Conservation (phyloP, 1,284 basidiomycete species). For the Marasmius oreades region DNA sequence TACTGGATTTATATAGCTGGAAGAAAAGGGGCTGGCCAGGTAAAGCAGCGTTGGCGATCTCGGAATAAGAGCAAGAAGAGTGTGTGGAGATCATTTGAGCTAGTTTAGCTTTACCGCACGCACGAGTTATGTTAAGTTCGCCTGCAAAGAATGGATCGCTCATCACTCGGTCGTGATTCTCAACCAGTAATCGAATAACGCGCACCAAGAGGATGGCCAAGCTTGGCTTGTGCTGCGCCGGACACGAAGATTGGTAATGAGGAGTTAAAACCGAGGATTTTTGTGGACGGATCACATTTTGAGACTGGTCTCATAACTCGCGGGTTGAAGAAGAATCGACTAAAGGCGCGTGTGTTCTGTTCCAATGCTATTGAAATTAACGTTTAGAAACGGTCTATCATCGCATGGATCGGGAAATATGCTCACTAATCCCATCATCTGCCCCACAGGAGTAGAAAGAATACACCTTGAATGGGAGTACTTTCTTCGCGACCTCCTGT, state of each 20-base stretch:
- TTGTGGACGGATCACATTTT: slow-evolving; percentile 70
- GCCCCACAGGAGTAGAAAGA: slow-evolving; percentile 83
- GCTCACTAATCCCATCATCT: slow-evolving; percentile 78
- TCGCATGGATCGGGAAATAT: slow-evolving; percentile 10
- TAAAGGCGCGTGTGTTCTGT: slow-evolving; percentile 74
- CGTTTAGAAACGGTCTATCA: slow-evolving; percentile 3
- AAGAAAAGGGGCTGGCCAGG: slow-evolving; percentile 77
- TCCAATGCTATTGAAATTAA: slow-evolving; percentile 43
- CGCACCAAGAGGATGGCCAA: slow-evolving; percentile 78
- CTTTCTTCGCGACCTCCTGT: slow-evolving; percentile 59
- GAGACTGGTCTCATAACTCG: slow-evolving; percentile 77
- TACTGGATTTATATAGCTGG: slow-evolving; percentile 82
- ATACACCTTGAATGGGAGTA: slow-evolving; percentile 69
- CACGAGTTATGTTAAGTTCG: slow-evolving; percentile 83
- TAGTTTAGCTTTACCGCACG: slow-evolving; percentile 63
- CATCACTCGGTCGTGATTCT: not conserved
- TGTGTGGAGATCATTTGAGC: slow-evolving; percentile 91
- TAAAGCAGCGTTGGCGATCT: slow-evolving; percentile 60
- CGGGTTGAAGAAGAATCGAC: slow-evolving; percentile 79
- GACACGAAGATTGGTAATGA: slow-evolving; percentile 82
- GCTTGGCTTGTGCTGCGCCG: slow-evolving; percentile 84
- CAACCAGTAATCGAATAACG: not conserved
- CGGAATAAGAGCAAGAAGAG: slow-evolving; percentile 72
- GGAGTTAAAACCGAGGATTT: slow-evolving; percentile 70
- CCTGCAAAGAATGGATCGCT: slow-evolving; percentile 37